Conservation (phyloP, 2,329 filamentous ascomycete genomes). For the Diplodia intermedia region DNA sequence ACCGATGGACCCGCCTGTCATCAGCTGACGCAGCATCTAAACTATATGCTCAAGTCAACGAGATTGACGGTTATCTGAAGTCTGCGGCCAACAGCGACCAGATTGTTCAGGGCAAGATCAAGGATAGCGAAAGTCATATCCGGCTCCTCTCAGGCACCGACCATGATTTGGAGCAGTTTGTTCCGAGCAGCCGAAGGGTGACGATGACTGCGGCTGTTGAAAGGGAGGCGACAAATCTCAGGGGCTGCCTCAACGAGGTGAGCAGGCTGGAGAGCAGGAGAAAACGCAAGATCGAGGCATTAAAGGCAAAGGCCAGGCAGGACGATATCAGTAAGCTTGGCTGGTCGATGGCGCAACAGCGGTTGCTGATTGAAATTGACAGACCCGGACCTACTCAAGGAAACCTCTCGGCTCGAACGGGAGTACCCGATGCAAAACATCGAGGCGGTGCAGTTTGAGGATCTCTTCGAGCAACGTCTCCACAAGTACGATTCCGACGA, state of each 20-base stretch:
- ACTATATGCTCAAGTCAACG: conserved; percentile 74
- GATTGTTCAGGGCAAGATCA: conserved; percentile 78
- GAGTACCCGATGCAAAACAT: conserved; percentile 85
- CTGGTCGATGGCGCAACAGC: conserved; percentile 14
- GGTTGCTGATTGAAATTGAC: conserved; percentile 26
- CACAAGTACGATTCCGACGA: conserved; percentile 82
- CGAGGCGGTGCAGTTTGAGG: conserved; percentile 88
- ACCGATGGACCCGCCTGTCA: conserved; percentile 77
- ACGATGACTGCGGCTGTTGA: conserved; percentile 83
- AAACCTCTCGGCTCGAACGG: conserved; percentile 84
- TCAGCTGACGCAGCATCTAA: conserved; percentile 74
- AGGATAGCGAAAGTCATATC: conserved; percentile 75
- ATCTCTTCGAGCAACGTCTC: conserved; percentile 83
- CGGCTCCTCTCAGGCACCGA: conserved; percentile 79
- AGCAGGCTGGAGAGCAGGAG: conserved; percentile 81
- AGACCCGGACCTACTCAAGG: conserved; percentile 78
- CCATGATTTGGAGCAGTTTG: conserved; percentile 82
- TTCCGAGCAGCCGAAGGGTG: conserved; percentile 82
- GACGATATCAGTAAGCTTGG: conserved; percentile 78
- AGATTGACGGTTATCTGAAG: conserved; percentile 87
- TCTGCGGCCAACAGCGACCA: conserved; percentile 71
- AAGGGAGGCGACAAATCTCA: conserved; percentile 75
- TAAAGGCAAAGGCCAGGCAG: conserved; percentile 78
- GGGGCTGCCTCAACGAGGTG: conserved; percentile 84
- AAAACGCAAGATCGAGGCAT: conserved; percentile 76